Conservation (phyloP, 192 early-diverging fungal genomes). For the Rhizoclosmatium globosum region DNA sequence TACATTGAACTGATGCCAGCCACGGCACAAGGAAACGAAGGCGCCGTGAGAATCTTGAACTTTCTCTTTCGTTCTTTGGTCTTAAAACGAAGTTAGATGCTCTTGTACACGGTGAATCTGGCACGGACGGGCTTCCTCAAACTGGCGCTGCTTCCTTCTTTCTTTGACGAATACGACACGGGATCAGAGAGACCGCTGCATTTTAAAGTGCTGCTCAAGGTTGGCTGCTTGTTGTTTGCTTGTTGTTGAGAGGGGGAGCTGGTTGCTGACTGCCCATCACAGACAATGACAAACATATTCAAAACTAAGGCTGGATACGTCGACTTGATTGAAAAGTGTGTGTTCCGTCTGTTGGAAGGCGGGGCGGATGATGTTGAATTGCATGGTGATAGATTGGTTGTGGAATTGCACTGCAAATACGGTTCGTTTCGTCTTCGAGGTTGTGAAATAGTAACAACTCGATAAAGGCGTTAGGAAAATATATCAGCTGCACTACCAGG, state of each 20-base stretch:
- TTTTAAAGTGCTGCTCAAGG: constrained; percentile 51
- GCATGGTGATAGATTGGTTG: constrained; percentile 43
- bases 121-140: constrained; percentile 71
- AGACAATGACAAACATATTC: constrained; percentile 51
- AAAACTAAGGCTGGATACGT: constrained; percentile 19
- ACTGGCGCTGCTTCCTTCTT: constrained; percentile 63
- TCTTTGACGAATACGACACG: constrained; percentile 70
- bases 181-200: constrained; percentile 35
- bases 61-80: background rate
- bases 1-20: constrained; percentile 61
- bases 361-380: constrained; percentile 8
- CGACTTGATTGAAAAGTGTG: constrained; percentile 50
- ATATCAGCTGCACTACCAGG: constrained; percentile 50
- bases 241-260: background rate
- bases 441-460: background rate
- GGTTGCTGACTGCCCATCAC: background rate
- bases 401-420: constrained; percentile 49
- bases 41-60: background rate
- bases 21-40: background rate
- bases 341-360: constrained; percentile 25
- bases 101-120: constrained; percentile 70
- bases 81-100: constrained; percentile 24
- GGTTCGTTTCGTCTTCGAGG: constrained; percentile 16
- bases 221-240: background rate
- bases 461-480: constrained; percentile 50